Base-by-base conservation (phyloP, 345 rosid genomes). In the Schrenkiella parvula region DNA sequence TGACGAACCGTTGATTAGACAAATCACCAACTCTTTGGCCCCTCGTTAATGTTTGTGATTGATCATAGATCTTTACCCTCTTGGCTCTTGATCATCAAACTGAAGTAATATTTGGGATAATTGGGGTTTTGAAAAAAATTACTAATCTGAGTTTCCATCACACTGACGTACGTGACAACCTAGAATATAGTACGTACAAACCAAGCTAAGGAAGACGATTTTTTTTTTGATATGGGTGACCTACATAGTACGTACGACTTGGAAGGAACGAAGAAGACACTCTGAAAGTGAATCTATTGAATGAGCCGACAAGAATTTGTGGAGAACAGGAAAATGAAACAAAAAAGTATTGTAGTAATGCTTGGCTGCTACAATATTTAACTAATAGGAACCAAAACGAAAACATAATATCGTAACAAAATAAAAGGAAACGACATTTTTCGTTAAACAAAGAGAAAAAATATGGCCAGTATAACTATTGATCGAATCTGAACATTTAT, bases 21-120 rank as follows among this genome's bases (percentile, higher is more conserved):
- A 51, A 39, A 71, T 11, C 63, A 71, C 54, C 53, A 52, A 62
- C 76, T 61, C 54, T 8, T 72, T 62, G 53, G 21, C 54, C 62
- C 52, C 43, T 46, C 23, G 13, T 61, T 38, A 11, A 37, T 61
- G 34, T 50, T 23, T 61, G 34, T 50, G 51, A 38, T 38, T 71
- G 34, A 14, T 19, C 32, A 12, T 60, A 26, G 31, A 39, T 38
- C 53, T 28, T 38, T 14, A 50, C 10, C 34, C 15, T 50, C 34
- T 50, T 50, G 61, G 39, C 15, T 50, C 34, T 50, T 50, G 61
- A 50, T 52, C 23, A 19, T 50, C 14, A 61, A 61, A 29, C 39
- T 38, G 26, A 60, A 61, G n/a, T 26, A 38, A 29, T 48, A 47
- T 5, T 35, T 70, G 18, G 66, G 21, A 47, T 47, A 47, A 47